A percentile compares a stretch with the other conserved stretches of the same genome.
phyloP scores from a whole-genome alignment of 2,329 filamentous ascomycete genomes.

The Penicillium italicum region DNA sequence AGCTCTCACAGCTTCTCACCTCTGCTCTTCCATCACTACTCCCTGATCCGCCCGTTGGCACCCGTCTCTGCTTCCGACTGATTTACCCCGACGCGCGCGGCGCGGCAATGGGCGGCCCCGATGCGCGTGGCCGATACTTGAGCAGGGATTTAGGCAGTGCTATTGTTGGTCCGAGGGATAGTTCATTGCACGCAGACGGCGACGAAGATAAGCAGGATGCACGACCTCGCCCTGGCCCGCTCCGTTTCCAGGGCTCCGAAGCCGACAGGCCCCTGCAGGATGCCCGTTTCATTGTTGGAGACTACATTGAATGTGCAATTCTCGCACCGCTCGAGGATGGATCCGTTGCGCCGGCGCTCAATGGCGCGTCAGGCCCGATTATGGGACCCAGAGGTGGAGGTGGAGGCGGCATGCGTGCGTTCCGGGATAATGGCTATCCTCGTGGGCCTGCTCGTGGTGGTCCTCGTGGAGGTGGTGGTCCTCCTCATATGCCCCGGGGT shows the following conservation, averaged over 20 bases:
- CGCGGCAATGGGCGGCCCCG: constrained; percentile 36
- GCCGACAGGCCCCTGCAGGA: constrained; percentile 71
- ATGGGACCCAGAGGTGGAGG: constrained; percentile 22
- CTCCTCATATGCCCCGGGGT: constrained; percentile 33
- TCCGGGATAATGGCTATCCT: constrained; percentile 47
- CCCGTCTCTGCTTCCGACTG: constrained; percentile 80
- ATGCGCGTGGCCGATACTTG: constrained; percentile 60
- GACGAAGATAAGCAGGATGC: constrained; percentile 40
- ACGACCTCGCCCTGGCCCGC: constrained; percentile 28
- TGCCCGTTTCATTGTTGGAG: constrained; percentile 78
- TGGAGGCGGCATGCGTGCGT: constrained; percentile 41
- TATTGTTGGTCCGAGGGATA: constrained; percentile 57
- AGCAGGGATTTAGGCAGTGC: constrained; percentile 80
- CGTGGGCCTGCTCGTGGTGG: constrained; percentile 42
- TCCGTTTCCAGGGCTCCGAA: constrained; percentile 54
- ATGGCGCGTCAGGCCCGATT: constrained; percentile 29
- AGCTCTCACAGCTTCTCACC: constrained; percentile 74
- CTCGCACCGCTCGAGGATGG: constrained; percentile 72
- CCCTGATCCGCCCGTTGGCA: constrained; percentile 71
- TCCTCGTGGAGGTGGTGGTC: constrained; percentile 38
- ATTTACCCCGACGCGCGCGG: constrained; percentile 71
- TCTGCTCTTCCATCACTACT: constrained; percentile 65
- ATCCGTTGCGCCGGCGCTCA: constrained; percentile 57
- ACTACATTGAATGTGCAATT: constrained; percentile 81
- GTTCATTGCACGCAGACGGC: constrained; percentile 26